Evolutionary conservation across 495 filamentous ascomycete genomes (phyloP).

Genomic region (Xylaria flabelliformis): DNA sequence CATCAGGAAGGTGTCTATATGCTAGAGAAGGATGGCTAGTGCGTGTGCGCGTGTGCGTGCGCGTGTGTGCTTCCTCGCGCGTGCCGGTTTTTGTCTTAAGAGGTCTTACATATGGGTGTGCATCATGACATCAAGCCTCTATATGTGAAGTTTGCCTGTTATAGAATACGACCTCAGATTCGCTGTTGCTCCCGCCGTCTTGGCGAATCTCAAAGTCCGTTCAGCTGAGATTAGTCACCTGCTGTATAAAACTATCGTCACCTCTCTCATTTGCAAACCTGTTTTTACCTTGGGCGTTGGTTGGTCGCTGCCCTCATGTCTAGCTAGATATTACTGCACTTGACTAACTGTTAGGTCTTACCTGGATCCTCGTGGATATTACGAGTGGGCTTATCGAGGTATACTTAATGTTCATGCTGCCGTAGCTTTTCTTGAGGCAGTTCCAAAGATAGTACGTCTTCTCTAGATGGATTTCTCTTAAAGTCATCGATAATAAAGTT

Average conservation of each 20-base stretch:
- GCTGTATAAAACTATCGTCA: conserved; percentile 10
- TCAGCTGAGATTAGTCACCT: conserved; percentile 29
- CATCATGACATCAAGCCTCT: conserved; percentile 27
- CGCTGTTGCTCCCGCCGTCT: conserved; percentile 1
- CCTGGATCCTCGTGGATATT: not conserved
- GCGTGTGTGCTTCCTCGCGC: not conserved
- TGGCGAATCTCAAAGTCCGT: conserved; percentile 3
- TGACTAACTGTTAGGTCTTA: conserved; percentile 11
- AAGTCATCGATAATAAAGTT: not conserved
- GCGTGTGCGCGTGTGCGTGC: not conserved
- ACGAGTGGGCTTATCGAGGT: not conserved
- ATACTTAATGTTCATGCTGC: conserved; percentile 9
- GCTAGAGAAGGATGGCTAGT: not conserved
- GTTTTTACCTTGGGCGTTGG: not conserved
- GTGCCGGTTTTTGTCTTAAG: conserved; percentile 16
- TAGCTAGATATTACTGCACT: not conserved
- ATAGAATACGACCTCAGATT: conserved; percentile 9
- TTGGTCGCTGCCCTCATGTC: conserved; percentile 3
- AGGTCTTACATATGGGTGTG: conserved; percentile 4
- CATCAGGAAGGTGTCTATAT: conserved; percentile 1
- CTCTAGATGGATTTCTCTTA: conserved; percentile 4
- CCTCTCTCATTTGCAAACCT: not conserved
- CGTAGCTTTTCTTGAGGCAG: not conserved
- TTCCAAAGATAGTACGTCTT: not conserved
- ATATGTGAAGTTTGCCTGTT: conserved; percentile 10